Percentiles rank a stretch among this genome's conserved stretches.
Conservation (phyloP, 169 alveolate species). For the Plasmodium coatneyi region DNA sequence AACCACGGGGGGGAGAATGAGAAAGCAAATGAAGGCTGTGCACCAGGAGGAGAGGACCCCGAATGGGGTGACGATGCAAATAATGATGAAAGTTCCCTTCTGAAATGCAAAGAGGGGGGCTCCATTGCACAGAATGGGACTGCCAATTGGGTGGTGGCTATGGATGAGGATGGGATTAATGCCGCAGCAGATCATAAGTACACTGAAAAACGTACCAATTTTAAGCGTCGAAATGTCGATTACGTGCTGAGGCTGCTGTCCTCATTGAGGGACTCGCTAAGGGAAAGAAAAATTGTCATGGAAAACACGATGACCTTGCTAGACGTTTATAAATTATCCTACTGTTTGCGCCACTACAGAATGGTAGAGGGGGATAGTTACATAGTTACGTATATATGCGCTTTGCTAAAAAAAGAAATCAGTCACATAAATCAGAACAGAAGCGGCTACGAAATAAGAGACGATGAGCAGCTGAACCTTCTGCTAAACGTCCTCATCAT, state of each 20-base stretch:
- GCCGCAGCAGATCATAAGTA: neutral
- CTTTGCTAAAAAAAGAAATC: constrained; percentile 63
- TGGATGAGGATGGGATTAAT: neutral
- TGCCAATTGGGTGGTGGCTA: neutral
- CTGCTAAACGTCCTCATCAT: constrained; percentile 20
- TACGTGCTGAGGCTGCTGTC: constrained; percentile 35
- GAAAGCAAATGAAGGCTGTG: neutral
- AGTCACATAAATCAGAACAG: constrained; percentile 2
- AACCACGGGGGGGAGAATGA: neutral
- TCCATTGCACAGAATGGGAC: neutral
- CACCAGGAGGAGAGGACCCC: neutral
- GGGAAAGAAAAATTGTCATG: neutral
- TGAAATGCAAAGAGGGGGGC: neutral
- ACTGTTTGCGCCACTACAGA: constrained; percentile 31
- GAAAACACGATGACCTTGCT: neutral
- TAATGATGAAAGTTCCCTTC: neutral
- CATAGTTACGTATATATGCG: constrained; percentile 30
- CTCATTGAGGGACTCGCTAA: neutral
- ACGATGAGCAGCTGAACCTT: constrained; percentile 3
- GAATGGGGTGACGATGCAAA: neutral
- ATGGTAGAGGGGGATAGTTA: neutral
- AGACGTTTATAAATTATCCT: constrained; percentile 52
- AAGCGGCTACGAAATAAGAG: neutral
- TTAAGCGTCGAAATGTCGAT: constrained; percentile 3
- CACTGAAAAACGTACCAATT: neutral